Evolutionary conservation across 331 rosid species (phyloP).

Genomic region (Acacia pycnantha): DNA sequence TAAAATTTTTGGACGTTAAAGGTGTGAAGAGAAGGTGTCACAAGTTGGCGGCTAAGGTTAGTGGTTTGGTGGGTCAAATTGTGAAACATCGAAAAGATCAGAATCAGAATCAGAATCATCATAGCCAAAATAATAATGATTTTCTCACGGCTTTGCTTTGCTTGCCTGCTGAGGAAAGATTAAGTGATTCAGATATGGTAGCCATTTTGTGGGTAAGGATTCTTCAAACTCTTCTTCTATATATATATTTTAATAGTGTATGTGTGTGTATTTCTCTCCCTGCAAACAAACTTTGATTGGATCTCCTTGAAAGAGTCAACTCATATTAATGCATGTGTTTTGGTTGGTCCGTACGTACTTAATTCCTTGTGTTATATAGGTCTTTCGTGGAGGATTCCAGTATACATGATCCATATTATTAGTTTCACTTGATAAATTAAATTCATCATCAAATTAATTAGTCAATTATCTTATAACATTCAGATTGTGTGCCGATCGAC

Average conservation of each 20-base stretch:
- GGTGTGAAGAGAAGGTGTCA: conserved; percentile 64
- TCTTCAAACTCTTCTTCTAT: background rate
- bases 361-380: background rate
- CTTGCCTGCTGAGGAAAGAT: conserved; percentile 52
- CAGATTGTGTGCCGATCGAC: background rate
- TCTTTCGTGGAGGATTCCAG: background rate
- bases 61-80: conserved; percentile 44
- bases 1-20: conserved; percentile 54
- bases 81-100: conserved; percentile 41
- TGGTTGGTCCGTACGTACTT: background rate
- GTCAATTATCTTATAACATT: background rate
- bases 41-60: conserved; percentile 50
- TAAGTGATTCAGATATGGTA: conserved; percentile 54
- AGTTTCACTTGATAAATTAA: background rate
- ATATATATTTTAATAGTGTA: too few relatives aligned
- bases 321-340: background rate
- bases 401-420: background rate
- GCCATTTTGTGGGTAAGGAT: conserved; percentile 65
- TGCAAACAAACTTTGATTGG: background rate
- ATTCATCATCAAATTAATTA: background rate
- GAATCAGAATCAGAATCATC: background rate
- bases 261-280: background rate
- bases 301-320: background rate
- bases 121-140: conserved; percentile 27
- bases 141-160: conserved; percentile 55